Conservation (phyloP, 345 rosid species). For the Eucalyptus regnans region DNA sequence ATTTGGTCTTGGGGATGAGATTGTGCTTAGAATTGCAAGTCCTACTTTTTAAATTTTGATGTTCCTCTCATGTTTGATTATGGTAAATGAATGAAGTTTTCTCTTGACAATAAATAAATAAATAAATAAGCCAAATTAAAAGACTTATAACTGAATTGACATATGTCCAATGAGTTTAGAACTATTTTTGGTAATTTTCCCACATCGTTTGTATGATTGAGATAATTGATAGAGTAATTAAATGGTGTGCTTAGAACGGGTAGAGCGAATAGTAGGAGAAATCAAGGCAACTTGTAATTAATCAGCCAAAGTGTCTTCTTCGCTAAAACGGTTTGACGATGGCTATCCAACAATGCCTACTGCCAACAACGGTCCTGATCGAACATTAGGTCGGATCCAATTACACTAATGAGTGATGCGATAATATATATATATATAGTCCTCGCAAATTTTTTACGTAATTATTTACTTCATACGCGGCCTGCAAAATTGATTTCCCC, state of each 20-base stretch:
- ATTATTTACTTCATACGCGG: neutral
- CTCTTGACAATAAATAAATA: too few relatives aligned
- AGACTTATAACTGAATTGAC: neutral
- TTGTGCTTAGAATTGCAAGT: neutral
- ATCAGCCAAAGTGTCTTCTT: neutral
- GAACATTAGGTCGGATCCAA: neutral
- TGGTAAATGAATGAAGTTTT: too few relatives aligned
- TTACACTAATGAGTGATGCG: neutral
- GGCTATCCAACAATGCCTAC: neutral
- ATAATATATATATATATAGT: neutral
- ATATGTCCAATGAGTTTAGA: neutral
- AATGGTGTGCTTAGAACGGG: neutral
- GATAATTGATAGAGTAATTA: neutral
- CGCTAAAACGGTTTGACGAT: neutral
- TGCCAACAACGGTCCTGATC: neutral
- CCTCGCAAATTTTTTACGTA: neutral
- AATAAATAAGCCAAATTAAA: neutral
- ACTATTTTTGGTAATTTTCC: neutral
- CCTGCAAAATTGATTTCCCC: neutral
- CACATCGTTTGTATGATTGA: neutral
- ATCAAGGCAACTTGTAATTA: neutral
- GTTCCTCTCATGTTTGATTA: too few relatives aligned
- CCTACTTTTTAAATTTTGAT: too few relatives aligned
- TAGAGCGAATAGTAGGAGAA: neutral
- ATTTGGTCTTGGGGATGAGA: neutral